Percentiles rank a stretch among this genome's conserved stretches.
Conservation (phyloP, 169 alveolate genomes). For the Plasmodium sp. region DNA sequence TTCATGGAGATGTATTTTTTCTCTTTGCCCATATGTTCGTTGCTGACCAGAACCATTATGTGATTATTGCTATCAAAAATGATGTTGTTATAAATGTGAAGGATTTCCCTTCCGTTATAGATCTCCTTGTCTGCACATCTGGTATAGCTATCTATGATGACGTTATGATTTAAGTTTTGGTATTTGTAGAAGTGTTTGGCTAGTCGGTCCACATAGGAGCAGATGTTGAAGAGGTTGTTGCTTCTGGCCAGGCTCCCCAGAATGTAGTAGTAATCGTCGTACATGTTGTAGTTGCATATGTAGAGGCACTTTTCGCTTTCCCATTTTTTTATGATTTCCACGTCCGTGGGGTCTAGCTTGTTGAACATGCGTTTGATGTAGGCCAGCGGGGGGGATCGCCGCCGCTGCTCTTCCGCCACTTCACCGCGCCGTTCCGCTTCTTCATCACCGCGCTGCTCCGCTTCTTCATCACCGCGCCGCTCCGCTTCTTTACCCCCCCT, state of each 20-base stretch:
- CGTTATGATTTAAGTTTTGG: conserved; percentile 37
- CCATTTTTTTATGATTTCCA: conserved; percentile 61
- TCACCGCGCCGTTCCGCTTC: background rate
- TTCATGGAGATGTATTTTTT: conserved; percentile 60
- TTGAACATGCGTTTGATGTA: conserved; percentile 38
- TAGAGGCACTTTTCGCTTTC: conserved; percentile 59
- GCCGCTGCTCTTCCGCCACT: background rate
- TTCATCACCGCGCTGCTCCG: background rate
- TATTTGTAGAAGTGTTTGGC: conserved; percentile 30
- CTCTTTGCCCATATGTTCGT: conserved; percentile 6
- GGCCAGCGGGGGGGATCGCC: background rate
- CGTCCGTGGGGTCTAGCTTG: conserved; percentile 47
- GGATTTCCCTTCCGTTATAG: conserved; percentile 22
- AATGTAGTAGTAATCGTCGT: conserved; percentile 62
- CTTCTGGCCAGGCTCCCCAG: conserved; percentile 62
- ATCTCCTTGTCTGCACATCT: background rate
- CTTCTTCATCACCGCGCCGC: background rate
- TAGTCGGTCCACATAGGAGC: conserved; percentile 18
- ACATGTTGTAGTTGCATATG: conserved; percentile 66
- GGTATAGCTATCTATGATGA: conserved; percentile 26
- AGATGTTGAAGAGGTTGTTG: conserved; percentile 35
- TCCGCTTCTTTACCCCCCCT: background rate
- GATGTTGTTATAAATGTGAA: conserved; percentile 21
- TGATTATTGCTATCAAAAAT: conserved; percentile 28
- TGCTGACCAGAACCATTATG: conserved; percentile 41